These are phyloP conservation scores for Microascus cirrosus DNA, from an alignment of 2,329 filamentous ascomycete species.

Conservation along the genomic window DNA sequence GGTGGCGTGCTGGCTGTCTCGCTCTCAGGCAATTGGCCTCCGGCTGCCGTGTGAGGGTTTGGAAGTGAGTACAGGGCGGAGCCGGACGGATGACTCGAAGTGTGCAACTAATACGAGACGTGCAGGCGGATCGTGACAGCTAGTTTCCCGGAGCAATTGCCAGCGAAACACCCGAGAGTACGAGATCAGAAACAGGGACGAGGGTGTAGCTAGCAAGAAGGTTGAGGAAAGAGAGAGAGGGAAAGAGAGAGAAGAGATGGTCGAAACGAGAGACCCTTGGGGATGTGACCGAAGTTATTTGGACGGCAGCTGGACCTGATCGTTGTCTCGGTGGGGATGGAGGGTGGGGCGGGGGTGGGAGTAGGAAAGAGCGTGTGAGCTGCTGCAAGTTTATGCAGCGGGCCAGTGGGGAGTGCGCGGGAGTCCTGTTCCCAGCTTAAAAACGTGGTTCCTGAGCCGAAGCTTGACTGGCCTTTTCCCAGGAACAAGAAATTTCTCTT, in stretches of 20 bases:
- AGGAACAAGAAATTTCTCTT: background rate
- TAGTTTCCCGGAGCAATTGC: no score
- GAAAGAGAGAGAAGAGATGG: background rate
- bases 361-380: background rate
- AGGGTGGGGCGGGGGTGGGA: background rate
- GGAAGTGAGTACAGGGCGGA: background rate
- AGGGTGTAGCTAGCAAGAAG: background rate
- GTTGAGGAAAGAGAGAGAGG: background rate
- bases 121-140: no score
- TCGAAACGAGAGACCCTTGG: background rate
- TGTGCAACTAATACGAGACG: background rate
- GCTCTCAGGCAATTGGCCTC: background rate
- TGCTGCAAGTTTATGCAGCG: background rate
- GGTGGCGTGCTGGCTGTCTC: background rate
- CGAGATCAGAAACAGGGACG: no score
- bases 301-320: background rate
- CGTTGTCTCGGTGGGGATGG: background rate
- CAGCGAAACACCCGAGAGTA: no score
- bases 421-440: background rate
- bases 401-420: background rate
- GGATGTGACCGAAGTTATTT: background rate
- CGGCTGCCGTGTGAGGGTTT: background rate
- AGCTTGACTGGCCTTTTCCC: conserved; percentile 1
- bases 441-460: conserved; percentile 2
- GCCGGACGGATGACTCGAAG: background rate